These are phyloP conservation scores for Linanthus parryae DNA, from an alignment of 148 eudicot species.

Conservation along the genomic window DNA sequence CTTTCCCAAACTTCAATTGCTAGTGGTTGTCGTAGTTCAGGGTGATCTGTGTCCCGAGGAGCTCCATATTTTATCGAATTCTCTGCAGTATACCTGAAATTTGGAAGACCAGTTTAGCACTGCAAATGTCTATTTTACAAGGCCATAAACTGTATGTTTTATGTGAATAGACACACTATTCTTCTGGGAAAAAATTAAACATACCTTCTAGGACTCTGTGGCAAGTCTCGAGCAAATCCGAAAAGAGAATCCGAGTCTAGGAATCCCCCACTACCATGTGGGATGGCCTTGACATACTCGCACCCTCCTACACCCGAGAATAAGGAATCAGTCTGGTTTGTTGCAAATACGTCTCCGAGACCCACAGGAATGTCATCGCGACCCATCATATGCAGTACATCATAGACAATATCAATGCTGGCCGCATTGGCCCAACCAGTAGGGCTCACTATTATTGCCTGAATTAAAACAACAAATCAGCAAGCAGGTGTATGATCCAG, in stretches of 20 bases:
- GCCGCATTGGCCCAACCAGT: conserved; percentile 98
- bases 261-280: conserved; percentile 86
- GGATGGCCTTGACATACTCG: conserved; percentile 64
- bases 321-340: conserved; percentile 55
- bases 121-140: too few relatives aligned
- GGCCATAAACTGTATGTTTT: too few relatives aligned
- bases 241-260: conserved; percentile 85
- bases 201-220: conserved; percentile 85
- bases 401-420: conserved; percentile 70
- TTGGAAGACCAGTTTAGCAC: too few relatives aligned
- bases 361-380: conserved; percentile 90
- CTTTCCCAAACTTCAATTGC: conserved; percentile 71
- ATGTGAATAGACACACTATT: too few relatives aligned
- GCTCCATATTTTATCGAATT: conserved; percentile 60
- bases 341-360: conserved; percentile 57
- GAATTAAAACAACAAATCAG: not conserved
- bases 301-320: conserved; percentile 58
- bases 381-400: conserved; percentile 94
- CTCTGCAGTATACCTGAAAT: conserved; percentile 76
- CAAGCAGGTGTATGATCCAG: too few relatives aligned
- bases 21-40: conserved; percentile 62
- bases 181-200: too few relatives aligned
- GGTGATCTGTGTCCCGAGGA: conserved; percentile 62
- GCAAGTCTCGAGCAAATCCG: conserved; percentile 70
- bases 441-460: conserved; percentile 80